Percentiles rank a stretch among this genome's conserved stretches.
These are phyloP conservation scores for Trichocladium antarcticum DNA, from an alignment of 495 filamentous ascomycete genomes.

Conservation along the genomic window DNA sequence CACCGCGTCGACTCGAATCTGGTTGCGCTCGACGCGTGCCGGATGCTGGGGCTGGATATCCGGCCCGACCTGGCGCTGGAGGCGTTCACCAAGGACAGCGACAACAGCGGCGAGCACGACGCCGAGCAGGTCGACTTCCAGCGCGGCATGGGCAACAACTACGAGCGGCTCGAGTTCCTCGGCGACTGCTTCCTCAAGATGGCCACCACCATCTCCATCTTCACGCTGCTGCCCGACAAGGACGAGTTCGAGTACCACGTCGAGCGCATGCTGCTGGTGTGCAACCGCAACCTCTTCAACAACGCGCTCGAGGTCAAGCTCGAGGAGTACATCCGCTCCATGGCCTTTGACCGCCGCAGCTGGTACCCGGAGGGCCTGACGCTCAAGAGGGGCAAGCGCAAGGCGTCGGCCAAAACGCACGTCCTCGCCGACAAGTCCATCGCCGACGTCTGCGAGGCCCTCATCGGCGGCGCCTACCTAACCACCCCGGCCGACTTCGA, in stretches of 20 bases:
- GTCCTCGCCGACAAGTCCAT: conserved; percentile 76
- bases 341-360: conserved; percentile 61
- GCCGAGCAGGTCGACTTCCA: conserved; percentile 62
- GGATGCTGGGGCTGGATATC: conserved; percentile 47
- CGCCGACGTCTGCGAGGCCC: conserved; percentile 92
- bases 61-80: conserved; percentile 65
- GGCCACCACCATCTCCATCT: conserved; percentile 82
- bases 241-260: conserved; percentile 86
- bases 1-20: conserved; percentile 72
- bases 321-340: conserved; percentile 70
- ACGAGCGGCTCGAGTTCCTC: conserved; percentile 88
- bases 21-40: conserved; percentile 57
- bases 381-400: conserved; percentile 42
- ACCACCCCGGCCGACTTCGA: conserved; percentile 55
- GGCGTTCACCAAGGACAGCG: conserved; percentile 88
- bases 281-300: conserved; percentile 82
- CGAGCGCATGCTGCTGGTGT: conserved; percentile 79
- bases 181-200: conserved; percentile 94
- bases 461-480: conserved; percentile 83
- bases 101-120: conserved; percentile 73
- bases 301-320: conserved; percentile 56
- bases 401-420: conserved; percentile 40
- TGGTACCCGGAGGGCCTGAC: conserved; percentile 77
- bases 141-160: conserved; percentile 90
- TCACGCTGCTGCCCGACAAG: conserved; percentile 59